Conservation (phyloP, 208 protist species). For the Leishmania mexicana region DNA sequence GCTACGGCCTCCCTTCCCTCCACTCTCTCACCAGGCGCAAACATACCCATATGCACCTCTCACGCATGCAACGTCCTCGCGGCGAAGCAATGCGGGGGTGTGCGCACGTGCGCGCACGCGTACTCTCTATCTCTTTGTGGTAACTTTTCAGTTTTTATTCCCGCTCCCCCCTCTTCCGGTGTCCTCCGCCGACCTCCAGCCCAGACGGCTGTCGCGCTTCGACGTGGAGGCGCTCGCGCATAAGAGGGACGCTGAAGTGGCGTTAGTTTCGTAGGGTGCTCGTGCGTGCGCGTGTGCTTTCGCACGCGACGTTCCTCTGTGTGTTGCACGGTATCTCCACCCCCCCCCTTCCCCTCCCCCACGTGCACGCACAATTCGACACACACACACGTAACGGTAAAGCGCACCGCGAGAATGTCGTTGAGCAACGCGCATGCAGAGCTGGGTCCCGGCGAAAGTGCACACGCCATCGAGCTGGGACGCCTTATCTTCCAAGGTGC, state of each 20-base stretch:
- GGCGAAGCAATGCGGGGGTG: neutral
- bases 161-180: neutral
- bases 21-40: neutral
- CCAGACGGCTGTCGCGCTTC: neutral
- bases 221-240: too few relatives aligned
- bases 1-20: neutral
- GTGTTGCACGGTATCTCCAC: neutral
- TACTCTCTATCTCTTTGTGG: neutral
- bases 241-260: neutral
- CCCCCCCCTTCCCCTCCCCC: neutral
- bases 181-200: neutral
- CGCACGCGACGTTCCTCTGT: neutral
- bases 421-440: conserved; percentile 4
- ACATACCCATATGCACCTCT: neutral
- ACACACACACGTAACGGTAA: neutral
- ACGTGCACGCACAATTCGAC: neutral
- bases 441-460: conserved; percentile 1
- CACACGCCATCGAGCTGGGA: conserved; percentile 21
- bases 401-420: neutral
- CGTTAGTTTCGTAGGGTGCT: neutral
- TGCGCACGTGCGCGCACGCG: neutral
- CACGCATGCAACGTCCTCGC: neutral
- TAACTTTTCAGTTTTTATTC: too few relatives aligned
- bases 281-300: neutral
- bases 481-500: conserved; percentile 70